phyloP scores from a whole-genome alignment of 179 eudicot species.

The Patellifolia procumbens region DNA sequence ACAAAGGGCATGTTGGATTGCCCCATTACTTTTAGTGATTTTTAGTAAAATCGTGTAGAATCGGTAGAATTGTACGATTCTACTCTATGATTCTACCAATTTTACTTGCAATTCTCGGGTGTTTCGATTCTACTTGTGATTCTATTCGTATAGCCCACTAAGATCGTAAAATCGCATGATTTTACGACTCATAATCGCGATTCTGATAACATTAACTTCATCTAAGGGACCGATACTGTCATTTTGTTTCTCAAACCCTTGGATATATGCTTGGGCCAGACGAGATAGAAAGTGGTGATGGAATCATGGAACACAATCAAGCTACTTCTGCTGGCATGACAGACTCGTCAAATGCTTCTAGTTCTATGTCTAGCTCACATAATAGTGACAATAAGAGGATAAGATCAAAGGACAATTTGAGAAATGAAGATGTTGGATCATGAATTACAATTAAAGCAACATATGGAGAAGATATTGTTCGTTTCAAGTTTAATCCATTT shows the following conservation, averaged over 20 bases:
- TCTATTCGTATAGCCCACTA: background rate
- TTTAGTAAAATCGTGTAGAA: too few species aligned
- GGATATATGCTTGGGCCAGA: conserved; percentile 26
- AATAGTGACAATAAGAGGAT: conserved; percentile 32
- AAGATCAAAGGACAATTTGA: conserved; percentile 25
- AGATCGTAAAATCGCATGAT: too few species aligned
- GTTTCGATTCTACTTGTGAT: background rate
- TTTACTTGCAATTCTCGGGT: too few species aligned
- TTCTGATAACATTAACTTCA: too few species aligned
- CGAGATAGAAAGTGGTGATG: conserved; percentile 38
- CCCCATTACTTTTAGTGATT: too few species aligned
- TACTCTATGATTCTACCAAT: background rate
- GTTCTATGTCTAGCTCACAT: conserved; percentile 62
- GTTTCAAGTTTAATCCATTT: conserved; percentile 70
- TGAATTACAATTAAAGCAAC: conserved; percentile 69
- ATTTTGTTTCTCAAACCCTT: conserved; percentile 25
- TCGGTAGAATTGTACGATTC: too few species aligned
- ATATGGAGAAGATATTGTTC: conserved; percentile 63
- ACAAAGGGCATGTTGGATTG: too few species aligned
- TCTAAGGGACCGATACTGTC: conserved; percentile 19
- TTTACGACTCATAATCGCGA: too few species aligned
- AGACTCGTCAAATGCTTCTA: conserved; percentile 63
- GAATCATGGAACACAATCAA: conserved; percentile 44
- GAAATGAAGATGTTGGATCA: conserved; percentile 40
- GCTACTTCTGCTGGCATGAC: conserved; percentile 70